phyloP scores from a whole-genome alignment of 169 alveolate species.

The Cryptosporidium muris region DNA sequence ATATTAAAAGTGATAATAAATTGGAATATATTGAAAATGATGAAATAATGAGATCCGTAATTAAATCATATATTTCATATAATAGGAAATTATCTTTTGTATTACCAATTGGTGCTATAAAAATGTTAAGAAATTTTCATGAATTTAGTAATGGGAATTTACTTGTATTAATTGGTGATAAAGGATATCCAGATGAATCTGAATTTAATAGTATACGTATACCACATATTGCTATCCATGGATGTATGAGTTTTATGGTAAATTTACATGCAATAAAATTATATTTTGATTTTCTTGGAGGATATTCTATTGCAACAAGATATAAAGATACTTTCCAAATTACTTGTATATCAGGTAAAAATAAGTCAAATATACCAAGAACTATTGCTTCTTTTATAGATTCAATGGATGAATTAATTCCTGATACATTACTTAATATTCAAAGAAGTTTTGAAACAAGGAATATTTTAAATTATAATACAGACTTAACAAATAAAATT shows the following conservation, averaged over 20 bases:
- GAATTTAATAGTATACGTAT: constrained; percentile 80
- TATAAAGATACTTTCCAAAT: constrained; percentile 84
- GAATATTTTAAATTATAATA: neutral
- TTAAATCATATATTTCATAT: constrained; percentile 74
- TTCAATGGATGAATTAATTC: constrained; percentile 37
- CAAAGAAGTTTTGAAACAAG: constrained; percentile 51
- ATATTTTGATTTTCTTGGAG: constrained; percentile 80
- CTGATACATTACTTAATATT: constrained; percentile 40
- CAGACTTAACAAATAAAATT: neutral
- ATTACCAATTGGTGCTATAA: constrained; percentile 82
- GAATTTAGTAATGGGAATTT: constrained; percentile 77
- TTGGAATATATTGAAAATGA: constrained; percentile 29
- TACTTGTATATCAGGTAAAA: constrained; percentile 72
- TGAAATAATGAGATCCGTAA: constrained; percentile 44
- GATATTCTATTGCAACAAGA: constrained; percentile 80
- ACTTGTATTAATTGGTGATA: constrained; percentile 82
- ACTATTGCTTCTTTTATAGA: constrained; percentile 51
- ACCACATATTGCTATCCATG: constrained; percentile 86
- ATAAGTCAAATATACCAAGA: constrained; percentile 44
- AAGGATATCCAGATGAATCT: constrained; percentile 83
- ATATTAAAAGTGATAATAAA: neutral
- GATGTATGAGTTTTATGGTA: constrained; percentile 84
- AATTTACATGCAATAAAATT: constrained; percentile 82
- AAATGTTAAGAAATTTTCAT: constrained; percentile 75
- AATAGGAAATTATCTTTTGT: constrained; percentile 79